Conservation (phyloP, 805 yeast genomes). For the Kuraishia borneana region DNA sequence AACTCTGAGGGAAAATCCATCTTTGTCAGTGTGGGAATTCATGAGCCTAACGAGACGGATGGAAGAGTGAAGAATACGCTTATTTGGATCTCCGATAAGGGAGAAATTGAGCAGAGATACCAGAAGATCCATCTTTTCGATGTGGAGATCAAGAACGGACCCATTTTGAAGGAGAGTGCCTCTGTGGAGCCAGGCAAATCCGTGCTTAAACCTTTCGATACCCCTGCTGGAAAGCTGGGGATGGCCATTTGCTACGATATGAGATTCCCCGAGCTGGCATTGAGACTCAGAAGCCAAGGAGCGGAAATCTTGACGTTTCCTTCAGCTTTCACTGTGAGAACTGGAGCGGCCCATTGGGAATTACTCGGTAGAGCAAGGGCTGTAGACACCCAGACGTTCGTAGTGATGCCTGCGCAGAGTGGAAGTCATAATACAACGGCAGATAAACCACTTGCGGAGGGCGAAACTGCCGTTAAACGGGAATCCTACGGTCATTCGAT, state of each 20-base stretch:
- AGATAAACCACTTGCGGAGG: constrained; percentile 20
- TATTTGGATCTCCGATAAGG: constrained; percentile 56
- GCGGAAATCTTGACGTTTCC: constrained; percentile 78
- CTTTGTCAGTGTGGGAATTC: constrained; percentile 78
- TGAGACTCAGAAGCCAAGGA: constrained; percentile 52
- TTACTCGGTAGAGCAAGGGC: constrained; percentile 75
- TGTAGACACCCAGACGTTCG: constrained; percentile 78
- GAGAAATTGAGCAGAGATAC: constrained; percentile 57
- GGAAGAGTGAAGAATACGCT: constrained; percentile 58
- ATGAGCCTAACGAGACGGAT: constrained; percentile 50
- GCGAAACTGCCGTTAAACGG: constrained; percentile 28
- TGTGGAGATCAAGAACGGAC: constrained; percentile 74
- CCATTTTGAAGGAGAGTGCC: constrained; percentile 63
- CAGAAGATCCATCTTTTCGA: constrained; percentile 87
- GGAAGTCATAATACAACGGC: constrained; percentile 57
- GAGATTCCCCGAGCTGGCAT: constrained; percentile 74
- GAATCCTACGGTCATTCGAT: constrained; percentile 81
- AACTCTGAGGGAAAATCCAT: constrained; percentile 28
- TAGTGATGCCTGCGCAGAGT: constrained; percentile 80
- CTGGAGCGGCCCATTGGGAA: constrained; percentile 91
- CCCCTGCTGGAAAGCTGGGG: constrained; percentile 58
- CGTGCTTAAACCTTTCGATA: constrained; percentile 40
- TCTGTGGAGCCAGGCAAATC: constrained; percentile 71
- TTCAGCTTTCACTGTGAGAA: constrained; percentile 84
- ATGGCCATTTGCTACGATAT: constrained; percentile 77